phyloP scores from a whole-genome alignment of 331 rosid genomes.

The Stylosanthes scabra region DNA sequence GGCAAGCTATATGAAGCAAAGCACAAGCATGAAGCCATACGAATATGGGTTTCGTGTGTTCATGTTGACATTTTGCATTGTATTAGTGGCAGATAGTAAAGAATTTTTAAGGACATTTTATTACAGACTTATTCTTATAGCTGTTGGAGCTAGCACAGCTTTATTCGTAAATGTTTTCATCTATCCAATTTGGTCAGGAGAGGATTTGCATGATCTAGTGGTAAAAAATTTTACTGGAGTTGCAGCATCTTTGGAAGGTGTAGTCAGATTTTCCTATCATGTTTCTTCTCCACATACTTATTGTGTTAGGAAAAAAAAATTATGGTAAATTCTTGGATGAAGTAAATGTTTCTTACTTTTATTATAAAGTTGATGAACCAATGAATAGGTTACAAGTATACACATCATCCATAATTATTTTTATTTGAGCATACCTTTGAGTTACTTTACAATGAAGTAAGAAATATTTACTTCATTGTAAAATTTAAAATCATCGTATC shows the following conservation, averaged over 20 bases:
- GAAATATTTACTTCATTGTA: too few relatives aligned
- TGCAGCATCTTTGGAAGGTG: slow-evolving; percentile 79
- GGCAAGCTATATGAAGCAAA: slow-evolving; percentile 60
- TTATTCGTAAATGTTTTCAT: slow-evolving; percentile 63
- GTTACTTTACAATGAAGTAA: too few relatives aligned
- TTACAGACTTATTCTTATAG: slow-evolving; percentile 70
- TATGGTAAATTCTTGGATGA: too few relatives aligned
- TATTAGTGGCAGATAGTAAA: slow-evolving; percentile 59
- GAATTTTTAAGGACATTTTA: slow-evolving; percentile 61
- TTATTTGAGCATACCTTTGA: too few relatives aligned
- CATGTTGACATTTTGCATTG: slow-evolving; percentile 80
- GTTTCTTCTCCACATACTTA: too few relatives aligned
- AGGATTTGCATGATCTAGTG: slow-evolving; percentile 84
- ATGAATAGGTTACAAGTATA: too few relatives aligned
- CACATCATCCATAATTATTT: too few relatives aligned
- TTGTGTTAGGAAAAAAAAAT: too few relatives aligned
- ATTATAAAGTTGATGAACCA: too few relatives aligned
- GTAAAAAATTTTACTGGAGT: slow-evolving; percentile 74
- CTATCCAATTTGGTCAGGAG: slow-evolving; percentile 87
- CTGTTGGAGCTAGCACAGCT: slow-evolving; percentile 66
- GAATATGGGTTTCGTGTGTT: slow-evolving; percentile 86
- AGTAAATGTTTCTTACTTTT: too few relatives aligned
- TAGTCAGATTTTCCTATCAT: not conserved
- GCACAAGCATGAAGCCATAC: slow-evolving; percentile 71
- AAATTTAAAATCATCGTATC: too few relatives aligned